Conservation (phyloP, 352 stramenopile genomes). For the Elongisporangium senticosum region DNA sequence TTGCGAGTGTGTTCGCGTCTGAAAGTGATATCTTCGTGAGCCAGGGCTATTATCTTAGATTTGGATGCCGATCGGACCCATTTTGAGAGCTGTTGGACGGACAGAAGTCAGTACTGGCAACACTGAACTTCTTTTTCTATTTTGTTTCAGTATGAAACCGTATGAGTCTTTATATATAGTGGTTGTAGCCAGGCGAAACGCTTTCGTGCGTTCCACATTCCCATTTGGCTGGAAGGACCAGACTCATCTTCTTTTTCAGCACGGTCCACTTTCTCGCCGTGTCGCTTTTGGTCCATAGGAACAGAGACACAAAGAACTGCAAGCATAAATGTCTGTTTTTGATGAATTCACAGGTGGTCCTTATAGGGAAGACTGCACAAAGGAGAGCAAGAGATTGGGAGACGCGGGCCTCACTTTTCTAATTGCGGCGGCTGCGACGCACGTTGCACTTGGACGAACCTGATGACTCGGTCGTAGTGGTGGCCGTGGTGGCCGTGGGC, state of each 20-base stretch:
- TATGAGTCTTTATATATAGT: too few relatives aligned
- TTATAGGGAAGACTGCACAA: neutral
- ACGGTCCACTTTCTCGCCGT: too few relatives aligned
- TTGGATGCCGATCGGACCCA: too few relatives aligned
- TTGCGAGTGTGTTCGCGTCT: too few relatives aligned
- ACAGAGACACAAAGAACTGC: neutral
- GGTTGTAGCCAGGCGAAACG: too few relatives aligned
- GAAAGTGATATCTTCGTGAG: too few relatives aligned
- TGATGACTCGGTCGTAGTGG: neutral
- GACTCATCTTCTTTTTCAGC: too few relatives aligned
- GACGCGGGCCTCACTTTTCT: neutral
- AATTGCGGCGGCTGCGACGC: neutral
- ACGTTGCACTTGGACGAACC: constrained; percentile 1
- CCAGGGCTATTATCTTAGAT: too few relatives aligned
- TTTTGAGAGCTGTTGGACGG: too few relatives aligned
- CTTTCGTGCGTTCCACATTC: neutral
- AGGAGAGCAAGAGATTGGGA: neutral
- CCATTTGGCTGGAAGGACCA: neutral
- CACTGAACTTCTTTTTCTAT: neutral
- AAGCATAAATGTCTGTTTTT: neutral
- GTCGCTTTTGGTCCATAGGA: neutral
- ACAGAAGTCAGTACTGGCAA: neutral
- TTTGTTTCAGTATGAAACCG: neutral
- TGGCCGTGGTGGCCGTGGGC: neutral
- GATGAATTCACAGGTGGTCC: neutral